Evolutionary conservation across 1,284 basidiomycete species (phyloP).

Genomic region (Microstroma glucosiphilum): DNA sequence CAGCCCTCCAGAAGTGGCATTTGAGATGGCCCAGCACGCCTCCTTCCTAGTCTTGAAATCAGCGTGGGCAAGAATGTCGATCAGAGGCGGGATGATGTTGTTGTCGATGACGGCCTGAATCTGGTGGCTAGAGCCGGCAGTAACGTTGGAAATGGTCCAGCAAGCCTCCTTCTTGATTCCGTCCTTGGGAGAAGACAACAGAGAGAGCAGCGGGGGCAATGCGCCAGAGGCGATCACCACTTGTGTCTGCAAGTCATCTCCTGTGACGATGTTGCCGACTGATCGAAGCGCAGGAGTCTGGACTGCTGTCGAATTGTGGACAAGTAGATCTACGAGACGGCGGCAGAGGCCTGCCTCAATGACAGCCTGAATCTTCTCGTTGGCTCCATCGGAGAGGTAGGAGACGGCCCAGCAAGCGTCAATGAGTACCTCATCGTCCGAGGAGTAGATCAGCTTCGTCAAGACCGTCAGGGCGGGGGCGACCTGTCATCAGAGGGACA

Average conservation of each 20-base stretch:
- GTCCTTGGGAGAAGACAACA: slow-evolving; percentile 91
- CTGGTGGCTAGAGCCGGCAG: slow-evolving; percentile 90
- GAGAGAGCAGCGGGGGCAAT: slow-evolving; percentile 80
- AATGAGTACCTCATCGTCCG: slow-evolving; percentile 98
- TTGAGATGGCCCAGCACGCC: slow-evolving; percentile 99
- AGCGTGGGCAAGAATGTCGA: slow-evolving; percentile 94
- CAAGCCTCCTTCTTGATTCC: slow-evolving; percentile 91
- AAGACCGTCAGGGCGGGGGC: slow-evolving; percentile 90
- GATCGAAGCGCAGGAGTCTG: slow-evolving; percentile 96
- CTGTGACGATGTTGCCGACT: slow-evolving; percentile 97
- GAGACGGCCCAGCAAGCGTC: slow-evolving; percentile 99
- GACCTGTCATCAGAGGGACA: slow-evolving; percentile 59
- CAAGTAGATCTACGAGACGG: slow-evolving; percentile 91
- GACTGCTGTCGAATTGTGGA: slow-evolving; percentile 94
- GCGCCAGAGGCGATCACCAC: slow-evolving; percentile 95
- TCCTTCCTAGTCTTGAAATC: slow-evolving; percentile 99
- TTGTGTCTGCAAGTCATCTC: slow-evolving; percentile 96
- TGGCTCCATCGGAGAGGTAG: slow-evolving; percentile 96
- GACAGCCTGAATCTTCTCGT: slow-evolving; percentile 99
- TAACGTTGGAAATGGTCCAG: slow-evolving; percentile 99
- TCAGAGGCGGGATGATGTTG: slow-evolving; percentile 89
- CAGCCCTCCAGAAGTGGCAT: slow-evolving; percentile 94
- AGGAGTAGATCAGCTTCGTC: slow-evolving; percentile 96
- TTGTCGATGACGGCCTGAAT: slow-evolving; percentile 74
- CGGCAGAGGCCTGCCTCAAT: slow-evolving; percentile 97